Evolutionary conservation across 805 yeast species (phyloP).

Genomic region (Hanseniaspora lachancei): DNA sequence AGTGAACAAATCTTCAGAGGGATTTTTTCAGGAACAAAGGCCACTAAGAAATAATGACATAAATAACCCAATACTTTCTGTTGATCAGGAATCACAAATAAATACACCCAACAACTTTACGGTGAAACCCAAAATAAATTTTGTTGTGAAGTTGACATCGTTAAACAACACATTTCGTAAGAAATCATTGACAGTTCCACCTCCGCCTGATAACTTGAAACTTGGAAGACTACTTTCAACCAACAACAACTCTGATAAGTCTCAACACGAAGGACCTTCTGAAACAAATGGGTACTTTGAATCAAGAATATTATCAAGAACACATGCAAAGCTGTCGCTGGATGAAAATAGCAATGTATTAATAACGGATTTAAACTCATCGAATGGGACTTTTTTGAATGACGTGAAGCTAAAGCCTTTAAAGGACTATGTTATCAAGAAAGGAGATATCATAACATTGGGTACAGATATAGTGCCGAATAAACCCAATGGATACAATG

Average conservation of each 20-base stretch:
- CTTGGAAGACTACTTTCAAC: slow-evolving; percentile 73
- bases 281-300: slow-evolving; percentile 74
- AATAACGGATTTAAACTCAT: slow-evolving; percentile 75
- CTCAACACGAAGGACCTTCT: slow-evolving; percentile 10
- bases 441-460: slow-evolving; percentile 80
- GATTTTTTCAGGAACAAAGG: background rate
- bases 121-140: slow-evolving; percentile 29
- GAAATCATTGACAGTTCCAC: slow-evolving; percentile 68
- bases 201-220: slow-evolving; percentile 67
- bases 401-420: slow-evolving; percentile 45
- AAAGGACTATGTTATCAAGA: slow-evolving; percentile 45
- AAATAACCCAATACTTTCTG: background rate
- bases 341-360: slow-evolving; percentile 48
- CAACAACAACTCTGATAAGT: slow-evolving; percentile 11
- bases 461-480: slow-evolving; percentile 65
- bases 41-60: background rate
- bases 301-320: slow-evolving; percentile 80
- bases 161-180: slow-evolving; percentile 71
- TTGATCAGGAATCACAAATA: slow-evolving; percentile 3
- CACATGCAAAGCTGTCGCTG: slow-evolving; percentile 82
- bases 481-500: slow-evolving; percentile 24
- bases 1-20: background rate
- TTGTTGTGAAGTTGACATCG: slow-evolving; percentile 59
- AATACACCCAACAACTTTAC: slow-evolving; percentile 6
- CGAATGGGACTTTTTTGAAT: slow-evolving; percentile 90